Base-by-base conservation (phyloP, 2,329 filamentous ascomycete genomes). In the Dothideomycetidae sp. region DNA sequence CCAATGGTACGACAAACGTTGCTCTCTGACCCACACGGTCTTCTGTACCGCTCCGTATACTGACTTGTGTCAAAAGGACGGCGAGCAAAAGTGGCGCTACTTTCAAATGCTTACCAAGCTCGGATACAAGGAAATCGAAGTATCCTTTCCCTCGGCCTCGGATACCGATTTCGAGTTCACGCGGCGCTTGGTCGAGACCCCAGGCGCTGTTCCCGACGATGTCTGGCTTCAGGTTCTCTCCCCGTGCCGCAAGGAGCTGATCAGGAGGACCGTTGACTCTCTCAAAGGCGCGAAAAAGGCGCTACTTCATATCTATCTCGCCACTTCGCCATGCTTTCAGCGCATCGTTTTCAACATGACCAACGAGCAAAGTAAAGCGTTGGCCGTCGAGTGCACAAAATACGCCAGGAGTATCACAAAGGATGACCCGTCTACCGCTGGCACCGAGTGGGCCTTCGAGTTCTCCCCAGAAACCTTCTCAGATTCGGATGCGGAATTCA, bases 81-180 rank as follows among this genome's bases (percentile, higher is more conserved):
- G 84, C 48, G 83, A 93, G 33, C 85, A 94, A 67, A 96, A 96
- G 64, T 90, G 81, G 75, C 68, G 70, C 44, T 96, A 86, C 69
- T 96, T 96, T 68, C 78, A 86, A 62, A 92, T 93, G 84, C 74
- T 96, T 37, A 75, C 79, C 52, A 76, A 88, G 44, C 70, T 94
- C 34, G 88, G 90, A 50, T 96, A 92, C 70, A 96, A 94, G 64
- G 88, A 96, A 63, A 94, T 96, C 47, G 88, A 96, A 57, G 80
- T 94, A 13, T 90, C 86, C 3, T 96, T 93, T 62, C 88, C 88
- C 34, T 93, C 85, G 0, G 85, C 88, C 10, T 93, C 85, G 28
- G 80, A 93, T 56, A 93, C 81, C 53, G 90, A 96, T 63, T 96
- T 86, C 65, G 83, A 93, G 66, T 96, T 96, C 55, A 93, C 85